phyloP scores from a whole-genome alignment of 192 early-diverging fungal species.

The Dissophora globulifera region DNA sequence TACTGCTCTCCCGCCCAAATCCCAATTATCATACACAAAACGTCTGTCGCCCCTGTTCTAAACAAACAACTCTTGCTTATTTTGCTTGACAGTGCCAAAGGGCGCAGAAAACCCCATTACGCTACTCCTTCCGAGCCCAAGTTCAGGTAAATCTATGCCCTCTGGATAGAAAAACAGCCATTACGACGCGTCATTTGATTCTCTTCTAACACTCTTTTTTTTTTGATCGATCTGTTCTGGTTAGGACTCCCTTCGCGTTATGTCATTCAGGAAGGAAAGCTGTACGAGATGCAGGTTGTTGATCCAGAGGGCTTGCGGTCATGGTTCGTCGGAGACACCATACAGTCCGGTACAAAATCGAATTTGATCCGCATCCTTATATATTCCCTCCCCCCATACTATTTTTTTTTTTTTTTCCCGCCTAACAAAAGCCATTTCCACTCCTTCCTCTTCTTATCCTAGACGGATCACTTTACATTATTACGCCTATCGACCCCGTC shows the following conservation, averaged over 20 bases:
- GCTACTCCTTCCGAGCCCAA: conserved; percentile 50
- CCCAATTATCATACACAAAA: too few relatives aligned
- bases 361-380: too few relatives aligned
- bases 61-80: neutral
- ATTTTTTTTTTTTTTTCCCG: too few relatives aligned
- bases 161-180: too few relatives aligned
- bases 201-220: too few relatives aligned
- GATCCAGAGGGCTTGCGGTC: conserved; percentile 51
- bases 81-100: conserved; percentile 7
- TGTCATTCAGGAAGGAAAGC: conserved; percentile 50
- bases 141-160: too few relatives aligned
- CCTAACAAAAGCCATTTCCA: neutral
- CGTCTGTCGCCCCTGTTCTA: too few relatives aligned
- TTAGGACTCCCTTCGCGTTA: conserved; percentile 56
- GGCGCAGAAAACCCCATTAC: conserved; percentile 28
- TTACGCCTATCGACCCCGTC: conserved; percentile 57
- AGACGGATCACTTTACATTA: conserved; percentile 59
- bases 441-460: neutral
- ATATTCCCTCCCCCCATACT: too few relatives aligned
- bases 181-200: too few relatives aligned
- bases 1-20: neutral
- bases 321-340: conserved; percentile 57
- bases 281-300: conserved; percentile 54
- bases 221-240: neutral
- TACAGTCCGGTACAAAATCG: conserved; percentile 51